Evolutionary conservation across 148 eudicot species (phyloP), one percentile per base, ranked within the genome.

Genomic region (Suaeda aralocaspica): DNA sequence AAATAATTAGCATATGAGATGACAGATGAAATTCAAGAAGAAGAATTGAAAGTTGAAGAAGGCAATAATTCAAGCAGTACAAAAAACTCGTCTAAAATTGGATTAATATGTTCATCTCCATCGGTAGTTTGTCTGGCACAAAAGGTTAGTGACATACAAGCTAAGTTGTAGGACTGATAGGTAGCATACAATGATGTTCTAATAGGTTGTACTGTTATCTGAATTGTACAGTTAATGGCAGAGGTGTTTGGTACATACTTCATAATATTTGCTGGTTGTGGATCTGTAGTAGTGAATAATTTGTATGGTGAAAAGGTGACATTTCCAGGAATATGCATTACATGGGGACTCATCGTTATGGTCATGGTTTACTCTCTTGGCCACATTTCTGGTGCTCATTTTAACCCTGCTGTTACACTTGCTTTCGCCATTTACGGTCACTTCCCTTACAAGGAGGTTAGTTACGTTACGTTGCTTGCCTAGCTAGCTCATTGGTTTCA

Each of bases 321-420:
- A 3, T 90, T 90, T 50, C 96, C 98, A 0, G 98, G 98, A 5
- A 75, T 92, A 22, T 85, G 89, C 24, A 83, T 88, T 52, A 84
- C 92, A 8, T 92, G 96, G 96, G 98, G 98, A 10, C 64, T 88
- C 2, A 85, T 87, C 9, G 96, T 90, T 0, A 84, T 87, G 94
- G 96, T 87, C 45, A 90, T 90, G 96, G 49, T 90, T 41, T 92
- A 92, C 73, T 59, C 96, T 0, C 72, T 92, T 9, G 93, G 93
- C 9, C 98, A 92, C 56, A 80, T 92, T 11, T 92, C 98, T 18
- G 98, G 98, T 9, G 98, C 88, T 14, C 98, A 92, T 49, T 90
- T 92, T 62, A 92, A 92, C 48, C 98, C 98, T 3, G 96, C 96
- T 0, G 96, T 92, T 53, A 88, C 96, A 44, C 76, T 92, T 29